These are phyloP conservation scores for Vitis hybrid DNA, from an alignment of 177 flowering plant genomes.

Conservation along the genomic window DNA sequence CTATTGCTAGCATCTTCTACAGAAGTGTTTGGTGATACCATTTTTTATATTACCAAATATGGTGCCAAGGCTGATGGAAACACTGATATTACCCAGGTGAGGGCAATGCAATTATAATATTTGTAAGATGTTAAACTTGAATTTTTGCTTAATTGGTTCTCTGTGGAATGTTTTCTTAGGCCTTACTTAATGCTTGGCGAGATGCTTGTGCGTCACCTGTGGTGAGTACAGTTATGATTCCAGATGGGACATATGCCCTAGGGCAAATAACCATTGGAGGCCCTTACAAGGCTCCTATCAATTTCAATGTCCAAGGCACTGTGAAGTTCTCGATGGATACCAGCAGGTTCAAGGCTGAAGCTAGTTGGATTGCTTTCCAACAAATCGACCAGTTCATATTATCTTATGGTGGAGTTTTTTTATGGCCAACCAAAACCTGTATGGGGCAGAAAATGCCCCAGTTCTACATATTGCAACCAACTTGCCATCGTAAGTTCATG, in stretches of 20 bases:
- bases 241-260: conserved; percentile 13
- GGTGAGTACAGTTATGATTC: conserved; percentile 22
- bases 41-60: conserved; percentile 10
- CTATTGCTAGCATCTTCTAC: not conserved
- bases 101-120: conserved; percentile 3
- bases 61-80: conserved; percentile 7
- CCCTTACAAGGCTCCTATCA: conserved; percentile 25
- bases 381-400: conserved; percentile 15
- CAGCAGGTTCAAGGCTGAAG: not conserved
- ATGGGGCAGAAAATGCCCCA: conserved; percentile 24
- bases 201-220: conserved; percentile 30
- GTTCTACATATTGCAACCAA: conserved; percentile 8
- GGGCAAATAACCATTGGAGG: conserved; percentile 5
- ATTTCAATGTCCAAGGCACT: conserved; percentile 16
- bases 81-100: conserved; percentile 13
- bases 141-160: not conserved
- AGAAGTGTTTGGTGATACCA: too few relatives aligned
- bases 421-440: conserved; percentile 26
- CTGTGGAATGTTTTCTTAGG: conserved; percentile 16
- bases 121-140: not conserved
- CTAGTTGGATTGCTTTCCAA: conserved; percentile 22
- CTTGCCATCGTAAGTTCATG: conserved; percentile 26
- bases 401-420: conserved; percentile 22
- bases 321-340: conserved; percentile 13
- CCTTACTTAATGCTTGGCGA: conserved; percentile 41